These are phyloP conservation scores for Aspergillus quadricinctus DNA, from an alignment of 2,329 filamentous ascomycete species.

Conservation along the genomic window DNA sequence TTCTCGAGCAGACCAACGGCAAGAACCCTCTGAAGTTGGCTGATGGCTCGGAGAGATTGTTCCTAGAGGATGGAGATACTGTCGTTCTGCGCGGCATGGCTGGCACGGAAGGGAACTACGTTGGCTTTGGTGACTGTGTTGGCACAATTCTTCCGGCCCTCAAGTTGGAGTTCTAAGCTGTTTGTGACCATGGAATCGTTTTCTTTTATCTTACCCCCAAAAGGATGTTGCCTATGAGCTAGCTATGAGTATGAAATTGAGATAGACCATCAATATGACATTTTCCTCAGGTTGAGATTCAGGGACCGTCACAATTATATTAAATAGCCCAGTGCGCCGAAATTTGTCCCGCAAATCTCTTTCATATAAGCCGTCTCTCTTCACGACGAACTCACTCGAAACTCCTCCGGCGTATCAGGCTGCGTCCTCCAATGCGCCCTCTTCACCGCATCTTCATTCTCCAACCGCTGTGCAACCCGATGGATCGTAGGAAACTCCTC, in stretches of 20 bases:
- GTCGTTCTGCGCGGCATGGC: constrained; percentile 63
- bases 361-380: too few species aligned
- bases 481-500: constrained; percentile 45
- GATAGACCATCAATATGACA: background rate
- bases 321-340: background rate
- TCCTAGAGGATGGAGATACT: constrained; percentile 71
- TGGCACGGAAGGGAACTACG: constrained; percentile 60
- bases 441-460: constrained; percentile 48
- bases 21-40: constrained; percentile 59
- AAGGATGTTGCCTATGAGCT: constrained; percentile 3
- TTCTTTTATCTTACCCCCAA: constrained; percentile 4
- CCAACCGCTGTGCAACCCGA: constrained; percentile 45
- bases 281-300: background rate
- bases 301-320: background rate
- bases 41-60: constrained; percentile 64
- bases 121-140: constrained; percentile 72
- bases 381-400: constrained; percentile 23
- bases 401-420: constrained; percentile 50
- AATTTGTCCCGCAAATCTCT: background rate
- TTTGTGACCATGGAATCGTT: background rate
- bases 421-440: constrained; percentile 53
- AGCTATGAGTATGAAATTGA: constrained; percentile 4
- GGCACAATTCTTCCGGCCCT: constrained; percentile 56
- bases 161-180: constrained; percentile 18
- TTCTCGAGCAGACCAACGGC: constrained; percentile 69